phyloP scores from a whole-genome alignment of 139 green algal genomes.

The Picochlorum sp. region DNA sequence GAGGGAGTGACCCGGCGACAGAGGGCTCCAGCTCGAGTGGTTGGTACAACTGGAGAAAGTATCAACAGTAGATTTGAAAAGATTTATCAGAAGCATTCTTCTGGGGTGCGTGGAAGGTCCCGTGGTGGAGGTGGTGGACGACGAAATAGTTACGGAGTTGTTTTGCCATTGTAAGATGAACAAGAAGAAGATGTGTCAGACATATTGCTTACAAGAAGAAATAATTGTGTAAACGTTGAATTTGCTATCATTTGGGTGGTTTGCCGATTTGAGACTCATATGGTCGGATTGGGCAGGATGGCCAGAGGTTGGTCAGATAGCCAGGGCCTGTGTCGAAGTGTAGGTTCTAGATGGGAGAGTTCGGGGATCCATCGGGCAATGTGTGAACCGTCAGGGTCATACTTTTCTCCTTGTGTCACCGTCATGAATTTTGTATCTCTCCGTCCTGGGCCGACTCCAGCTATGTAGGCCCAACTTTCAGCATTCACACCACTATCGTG shows the following conservation, averaged over 20 bases:
- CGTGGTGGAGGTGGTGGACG: not conserved
- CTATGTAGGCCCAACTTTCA: conserved; percentile 59
- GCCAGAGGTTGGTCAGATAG: not conserved
- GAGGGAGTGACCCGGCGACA: not conserved
- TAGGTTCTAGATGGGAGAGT: conserved; percentile 20
- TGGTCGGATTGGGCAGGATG: conserved; percentile 13
- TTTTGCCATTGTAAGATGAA: not conserved
- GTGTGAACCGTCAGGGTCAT: conserved; percentile 38
- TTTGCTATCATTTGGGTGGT: no score
- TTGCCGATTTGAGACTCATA: conserved; percentile 15
- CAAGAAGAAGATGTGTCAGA: not conserved
- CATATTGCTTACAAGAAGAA: no score
- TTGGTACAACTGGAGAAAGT: not conserved
- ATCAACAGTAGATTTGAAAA: conserved; percentile 3
- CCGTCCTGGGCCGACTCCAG: conserved; percentile 37
- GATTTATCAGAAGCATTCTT: conserved; percentile 2
- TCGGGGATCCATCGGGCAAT: conserved; percentile 38
- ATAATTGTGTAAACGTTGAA: no score
- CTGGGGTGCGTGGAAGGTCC: no score
- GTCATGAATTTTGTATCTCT: conserved; percentile 44
- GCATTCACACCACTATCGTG: conserved; percentile 61
- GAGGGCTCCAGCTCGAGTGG: not conserved
- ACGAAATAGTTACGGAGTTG: not conserved
- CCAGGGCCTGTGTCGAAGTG: conserved; percentile 1
- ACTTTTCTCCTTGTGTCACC: conserved; percentile 48